Conservation (phyloP, 225 moss, liverwort and hornwort species). For the Lunularia cruciata region DNA sequence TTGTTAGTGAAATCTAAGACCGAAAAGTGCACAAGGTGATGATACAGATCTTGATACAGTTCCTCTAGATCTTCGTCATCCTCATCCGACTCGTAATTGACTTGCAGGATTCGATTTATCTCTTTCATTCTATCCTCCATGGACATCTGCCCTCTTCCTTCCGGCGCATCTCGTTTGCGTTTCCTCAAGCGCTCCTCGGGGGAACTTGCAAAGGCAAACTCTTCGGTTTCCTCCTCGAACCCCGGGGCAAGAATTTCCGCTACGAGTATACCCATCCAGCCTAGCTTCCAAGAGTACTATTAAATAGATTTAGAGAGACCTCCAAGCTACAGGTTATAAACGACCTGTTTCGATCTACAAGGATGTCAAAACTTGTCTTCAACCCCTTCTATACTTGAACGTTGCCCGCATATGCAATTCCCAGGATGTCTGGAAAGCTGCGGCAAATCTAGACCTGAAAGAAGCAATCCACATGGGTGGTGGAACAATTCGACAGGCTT, state of each 20-base stretch:
- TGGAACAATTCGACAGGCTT: neutral
- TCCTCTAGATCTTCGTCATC: slow-evolving; percentile 6
- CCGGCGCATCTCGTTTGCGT: neutral
- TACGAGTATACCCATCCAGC: slow-evolving; percentile 21
- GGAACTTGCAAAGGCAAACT: neutral
- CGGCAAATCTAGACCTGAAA: neutral
- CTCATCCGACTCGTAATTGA: neutral
- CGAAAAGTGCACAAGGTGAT: slow-evolving; percentile 14
- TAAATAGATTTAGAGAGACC: too few species aligned
- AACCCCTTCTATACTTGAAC: neutral
- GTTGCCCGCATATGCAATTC: too few species aligned
- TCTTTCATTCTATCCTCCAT: slow-evolving; percentile 17
- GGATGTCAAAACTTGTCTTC: too few species aligned
- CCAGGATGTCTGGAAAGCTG: neutral
- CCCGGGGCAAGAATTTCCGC: slow-evolving; percentile 12
- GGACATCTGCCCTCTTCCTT: neutral
- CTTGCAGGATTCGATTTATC: slow-evolving; percentile 10
- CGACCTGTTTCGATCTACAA: too few species aligned
- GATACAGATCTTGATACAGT: slow-evolving; percentile 14
- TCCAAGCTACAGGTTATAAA: too few species aligned
- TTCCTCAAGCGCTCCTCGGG: slow-evolving; percentile 5
- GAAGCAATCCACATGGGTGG: neutral
- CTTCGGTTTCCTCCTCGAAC: neutral
- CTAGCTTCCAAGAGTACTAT: too few species aligned
- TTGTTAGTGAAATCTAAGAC: slow-evolving; percentile 23